Evolutionary conservation across 192 early-diverging fungal species (phyloP).

Genomic region (Pilobolus umbonatus): DNA sequence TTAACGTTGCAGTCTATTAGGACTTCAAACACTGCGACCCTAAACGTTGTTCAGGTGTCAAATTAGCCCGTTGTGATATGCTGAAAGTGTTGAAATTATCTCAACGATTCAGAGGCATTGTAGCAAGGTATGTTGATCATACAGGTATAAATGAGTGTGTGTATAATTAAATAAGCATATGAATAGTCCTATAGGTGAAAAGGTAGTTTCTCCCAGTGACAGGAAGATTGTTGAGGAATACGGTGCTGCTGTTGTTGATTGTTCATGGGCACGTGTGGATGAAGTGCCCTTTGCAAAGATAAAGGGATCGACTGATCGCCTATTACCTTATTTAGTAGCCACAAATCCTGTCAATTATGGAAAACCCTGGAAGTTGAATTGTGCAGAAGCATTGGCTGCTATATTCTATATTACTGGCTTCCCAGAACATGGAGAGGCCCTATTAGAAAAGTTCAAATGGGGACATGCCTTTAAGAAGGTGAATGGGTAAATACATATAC

Average conservation of each 20-base stretch:
- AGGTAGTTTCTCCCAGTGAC: slow-evolving; percentile 87
- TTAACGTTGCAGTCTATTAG: no score
- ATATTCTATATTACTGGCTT: slow-evolving; percentile 85
- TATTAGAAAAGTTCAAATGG: slow-evolving; percentile 92
- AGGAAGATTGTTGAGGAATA: slow-evolving; percentile 63
- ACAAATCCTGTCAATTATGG: slow-evolving; percentile 99
- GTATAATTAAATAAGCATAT: neutral
- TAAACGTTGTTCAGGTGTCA: slow-evolving; percentile 92
- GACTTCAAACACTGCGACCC: slow-evolving; percentile 99
- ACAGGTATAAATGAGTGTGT: neutral
- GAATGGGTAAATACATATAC: slow-evolving; percentile 56
- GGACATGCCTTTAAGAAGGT: slow-evolving; percentile 90
- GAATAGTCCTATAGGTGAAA: slow-evolving; percentile 75
- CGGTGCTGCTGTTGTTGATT: slow-evolving; percentile 93
- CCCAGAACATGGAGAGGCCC: slow-evolving; percentile 58
- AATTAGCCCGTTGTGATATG: slow-evolving; percentile 76
- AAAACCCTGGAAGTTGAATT: slow-evolving; percentile 92
- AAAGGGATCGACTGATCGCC: slow-evolving; percentile 73
- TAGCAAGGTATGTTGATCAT: slow-evolving; percentile 54
- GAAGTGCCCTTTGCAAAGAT: slow-evolving; percentile 95
- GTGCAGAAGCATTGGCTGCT: slow-evolving; percentile 95
- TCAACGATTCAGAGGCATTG: slow-evolving; percentile 86
- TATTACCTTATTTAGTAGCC: slow-evolving; percentile 92
- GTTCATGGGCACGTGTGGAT: slow-evolving; percentile 92
- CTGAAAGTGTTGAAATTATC: slow-evolving; percentile 77